Conservation (phyloP, 441 rosid genomes). For the Sinapis alba region DNA sequence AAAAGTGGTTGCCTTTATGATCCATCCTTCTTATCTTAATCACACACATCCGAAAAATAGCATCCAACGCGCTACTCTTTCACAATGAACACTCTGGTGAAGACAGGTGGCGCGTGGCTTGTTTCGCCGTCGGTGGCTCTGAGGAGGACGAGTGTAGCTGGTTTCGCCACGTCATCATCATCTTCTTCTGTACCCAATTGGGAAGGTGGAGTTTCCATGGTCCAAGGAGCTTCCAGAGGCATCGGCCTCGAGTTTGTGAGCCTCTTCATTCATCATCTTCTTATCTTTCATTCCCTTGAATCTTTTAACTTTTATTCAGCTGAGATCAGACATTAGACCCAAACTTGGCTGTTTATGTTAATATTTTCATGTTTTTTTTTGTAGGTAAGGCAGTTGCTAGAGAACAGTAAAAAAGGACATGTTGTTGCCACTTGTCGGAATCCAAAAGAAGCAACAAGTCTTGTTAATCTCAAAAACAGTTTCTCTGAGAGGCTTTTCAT, state of each 20-base stretch:
- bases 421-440: conserved; percentile 89
- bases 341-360: background rate
- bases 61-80: background rate
- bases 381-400: conserved; percentile 76
- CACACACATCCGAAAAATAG: background rate
- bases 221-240: conserved; percentile 94
- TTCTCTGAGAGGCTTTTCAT: conserved; percentile 68
- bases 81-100: conserved; percentile 29
- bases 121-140: conserved; percentile 27
- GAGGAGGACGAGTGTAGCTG: conserved; percentile 35
- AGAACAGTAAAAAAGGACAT: conserved; percentile 60
- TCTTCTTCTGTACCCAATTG: conserved; percentile 41
- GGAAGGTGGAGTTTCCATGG: conserved; percentile 85
- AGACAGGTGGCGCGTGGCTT: conserved; percentile 30
- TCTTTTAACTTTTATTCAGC: background rate
- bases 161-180: conserved; percentile 50
- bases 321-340: conserved; percentile 11
- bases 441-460: conserved; percentile 62
- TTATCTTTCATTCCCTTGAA: background rate
- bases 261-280: background rate
- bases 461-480: conserved; percentile 60
- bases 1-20: conserved; percentile 30
- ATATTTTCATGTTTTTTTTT: conserved; percentile 8
- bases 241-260: conserved; percentile 88
- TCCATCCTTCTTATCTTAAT: conserved; percentile 19